These are phyloP conservation scores for Incumbomyces lentus DNA, from an alignment of 2,329 filamentous ascomycete species.

Conservation along the genomic window DNA sequence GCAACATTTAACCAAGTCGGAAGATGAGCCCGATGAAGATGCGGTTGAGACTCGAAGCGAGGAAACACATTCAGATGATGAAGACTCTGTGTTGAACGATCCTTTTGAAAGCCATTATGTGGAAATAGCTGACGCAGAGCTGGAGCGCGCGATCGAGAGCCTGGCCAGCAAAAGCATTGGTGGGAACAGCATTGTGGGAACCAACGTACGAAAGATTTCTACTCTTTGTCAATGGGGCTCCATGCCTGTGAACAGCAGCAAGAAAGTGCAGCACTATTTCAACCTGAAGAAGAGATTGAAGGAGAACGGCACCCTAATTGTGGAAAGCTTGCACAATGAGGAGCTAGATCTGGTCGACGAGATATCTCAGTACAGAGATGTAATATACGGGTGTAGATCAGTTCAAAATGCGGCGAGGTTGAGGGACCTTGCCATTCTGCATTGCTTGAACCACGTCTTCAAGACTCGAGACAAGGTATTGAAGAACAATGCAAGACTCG, in stretches of 20 bases:
- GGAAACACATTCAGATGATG: slow-evolving; percentile 25
- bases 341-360: slow-evolving; percentile 59
- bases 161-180: slow-evolving; percentile 38
- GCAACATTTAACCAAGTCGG: no score
- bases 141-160: slow-evolving; percentile 42
- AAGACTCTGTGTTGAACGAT: slow-evolving; percentile 49
- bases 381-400: slow-evolving; percentile 65
- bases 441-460: slow-evolving; percentile 83
- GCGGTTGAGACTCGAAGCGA: slow-evolving; percentile 21
- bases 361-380: slow-evolving; percentile 72
- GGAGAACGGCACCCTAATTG: slow-evolving; percentile 43
- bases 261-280: slow-evolving; percentile 4
- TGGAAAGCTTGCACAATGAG: slow-evolving; percentile 48
- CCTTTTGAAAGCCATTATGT: slow-evolving; percentile 77
- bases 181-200: slow-evolving; percentile 33
- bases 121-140: slow-evolving; percentile 42
- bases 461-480: slow-evolving; percentile 87
- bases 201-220: slow-evolving; percentile 12
- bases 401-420: slow-evolving; percentile 57
- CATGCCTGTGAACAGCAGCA: background rate
- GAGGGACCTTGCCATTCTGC: slow-evolving; percentile 64
- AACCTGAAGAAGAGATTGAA: slow-evolving; percentile 61
- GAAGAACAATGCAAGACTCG: slow-evolving; percentile 77
- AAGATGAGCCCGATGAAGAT: slow-evolving; percentile 13
- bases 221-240: background rate